phyloP scores from a whole-genome alignment of 1,284 basidiomycete species.

The Rhodotorula sp. region DNA sequence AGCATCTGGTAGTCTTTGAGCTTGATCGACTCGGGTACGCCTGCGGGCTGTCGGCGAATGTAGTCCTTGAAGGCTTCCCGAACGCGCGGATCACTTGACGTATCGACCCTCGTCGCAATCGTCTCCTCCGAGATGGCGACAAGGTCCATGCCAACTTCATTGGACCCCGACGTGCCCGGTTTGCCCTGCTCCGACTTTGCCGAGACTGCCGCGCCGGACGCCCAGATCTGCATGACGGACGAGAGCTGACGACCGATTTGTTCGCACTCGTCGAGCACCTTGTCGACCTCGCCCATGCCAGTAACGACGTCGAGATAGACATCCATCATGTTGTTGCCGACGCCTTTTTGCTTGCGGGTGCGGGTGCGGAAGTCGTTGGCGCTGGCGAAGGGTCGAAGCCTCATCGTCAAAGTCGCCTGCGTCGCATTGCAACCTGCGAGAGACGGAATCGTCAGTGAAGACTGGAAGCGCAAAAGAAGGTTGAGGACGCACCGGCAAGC shows the following conservation, averaged over 20 bases:
- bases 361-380: slow-evolving; percentile 76
- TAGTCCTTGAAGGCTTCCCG: slow-evolving; percentile 51
- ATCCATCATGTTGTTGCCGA: slow-evolving; percentile 85
- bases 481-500: slow-evolving; percentile 69
- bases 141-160: slow-evolving; percentile 41
- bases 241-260: slow-evolving; percentile 64
- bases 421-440: slow-evolving; percentile 70
- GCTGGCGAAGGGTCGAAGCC: slow-evolving; percentile 73
- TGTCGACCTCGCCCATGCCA: slow-evolving; percentile 87
- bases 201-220: slow-evolving; percentile 49
- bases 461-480: not conserved
- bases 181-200: slow-evolving; percentile 17
- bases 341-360: slow-evolving; percentile 83
- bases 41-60: slow-evolving; percentile 70
- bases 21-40: slow-evolving; percentile 66
- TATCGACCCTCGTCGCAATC: slow-evolving; percentile 31
- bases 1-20: slow-evolving; percentile 96
- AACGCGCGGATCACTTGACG: slow-evolving; percentile 30
- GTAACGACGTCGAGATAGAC: slow-evolving; percentile 84
- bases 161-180: slow-evolving; percentile 25
- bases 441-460: not conserved
- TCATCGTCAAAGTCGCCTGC: slow-evolving; percentile 77
- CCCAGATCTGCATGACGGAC: slow-evolving; percentile 76
- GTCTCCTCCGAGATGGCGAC: slow-evolving; percentile 54
- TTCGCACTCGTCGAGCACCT: slow-evolving; percentile 83